Evolutionary conservation across 257 asterid genomes (phyloP).

Genomic region (Lithospermum erythrorhizon): DNA sequence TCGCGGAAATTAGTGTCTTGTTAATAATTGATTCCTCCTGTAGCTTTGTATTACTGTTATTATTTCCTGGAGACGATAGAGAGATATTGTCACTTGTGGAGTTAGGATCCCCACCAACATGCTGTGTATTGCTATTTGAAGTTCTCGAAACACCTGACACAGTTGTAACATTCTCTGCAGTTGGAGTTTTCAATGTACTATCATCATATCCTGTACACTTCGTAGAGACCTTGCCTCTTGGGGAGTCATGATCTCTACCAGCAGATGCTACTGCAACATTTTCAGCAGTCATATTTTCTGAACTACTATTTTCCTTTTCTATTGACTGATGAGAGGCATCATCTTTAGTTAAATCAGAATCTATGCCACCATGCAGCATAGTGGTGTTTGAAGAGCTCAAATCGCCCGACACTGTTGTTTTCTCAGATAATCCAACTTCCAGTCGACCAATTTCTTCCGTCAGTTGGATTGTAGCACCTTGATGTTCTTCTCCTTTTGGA

Average conservation of each 20-base stretch:
- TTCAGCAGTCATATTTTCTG: slow-evolving; percentile 20
- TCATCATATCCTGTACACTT: not conserved
- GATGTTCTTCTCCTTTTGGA: slow-evolving; percentile 12
- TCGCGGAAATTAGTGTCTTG: slow-evolving; percentile 24
- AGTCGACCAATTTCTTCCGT: slow-evolving; percentile 22
- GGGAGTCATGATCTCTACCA: not conserved
- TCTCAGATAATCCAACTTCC: slow-evolving; percentile 21
- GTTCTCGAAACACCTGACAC: not conserved
- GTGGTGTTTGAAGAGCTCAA: slow-evolving; percentile 23
- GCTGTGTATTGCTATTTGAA: not conserved
- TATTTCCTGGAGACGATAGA: not conserved
- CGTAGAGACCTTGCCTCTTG: not conserved
- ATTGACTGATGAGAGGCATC: slow-evolving; percentile 24
- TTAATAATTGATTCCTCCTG: slow-evolving; percentile 13
- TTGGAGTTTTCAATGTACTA: not conserved
- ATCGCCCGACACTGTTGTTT: slow-evolving; percentile 24
- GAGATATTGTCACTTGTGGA: not conserved
- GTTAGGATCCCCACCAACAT: not conserved
- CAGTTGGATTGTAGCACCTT: slow-evolving; percentile 16
- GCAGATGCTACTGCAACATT: slow-evolving; percentile 17
- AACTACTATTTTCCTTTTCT: slow-evolving; percentile 20
- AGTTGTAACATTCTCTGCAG: not conserved
- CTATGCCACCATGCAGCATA: slow-evolving; percentile 22
- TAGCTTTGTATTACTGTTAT: slow-evolving; percentile 1
- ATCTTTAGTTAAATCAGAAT: slow-evolving; percentile 23